Evolutionary conservation across 2,329 filamentous ascomycete genomes (phyloP).

Genomic region (Clathrospora elynae): DNA sequence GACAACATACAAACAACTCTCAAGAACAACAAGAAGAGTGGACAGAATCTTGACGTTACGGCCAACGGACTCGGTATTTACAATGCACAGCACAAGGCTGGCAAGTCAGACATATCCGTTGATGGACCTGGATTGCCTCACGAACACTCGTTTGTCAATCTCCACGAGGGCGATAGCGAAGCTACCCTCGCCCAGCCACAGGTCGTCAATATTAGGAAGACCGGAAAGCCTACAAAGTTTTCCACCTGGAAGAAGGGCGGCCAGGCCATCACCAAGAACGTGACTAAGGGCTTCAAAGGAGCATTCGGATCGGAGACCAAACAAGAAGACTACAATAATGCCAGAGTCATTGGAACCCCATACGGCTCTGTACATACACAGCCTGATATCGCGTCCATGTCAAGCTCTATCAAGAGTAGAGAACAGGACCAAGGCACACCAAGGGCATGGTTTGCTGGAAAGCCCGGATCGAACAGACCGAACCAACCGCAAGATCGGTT

Average conservation of each 20-base stretch:
- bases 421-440: conserved; percentile 31
- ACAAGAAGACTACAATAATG: conserved; percentile 62
- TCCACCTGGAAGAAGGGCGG: conserved; percentile 99
- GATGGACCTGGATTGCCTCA: conserved; percentile 48
- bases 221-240: conserved; percentile 89
- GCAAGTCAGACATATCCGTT: conserved; percentile 48
- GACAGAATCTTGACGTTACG: conserved; percentile 55
- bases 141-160: conserved; percentile 49
- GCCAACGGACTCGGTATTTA: conserved; percentile 69
- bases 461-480: conserved; percentile 23
- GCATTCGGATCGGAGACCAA: conserved; percentile 70
- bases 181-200: conserved; percentile 75
- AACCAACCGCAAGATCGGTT: conserved; percentile 29
- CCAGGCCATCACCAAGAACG: conserved; percentile 90
- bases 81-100: conserved; percentile 44
- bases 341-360: conserved; percentile 55
- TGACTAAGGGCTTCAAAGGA: conserved; percentile 91
- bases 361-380: conserved; percentile 46
- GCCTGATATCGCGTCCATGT: conserved; percentile 42
- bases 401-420: conserved; percentile 36
- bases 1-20: conserved; percentile 93
- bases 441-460: conserved; percentile 44
- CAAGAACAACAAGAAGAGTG: conserved; percentile 68
- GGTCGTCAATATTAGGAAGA: conserved; percentile 89
- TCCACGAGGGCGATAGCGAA: conserved; percentile 68